Evolutionary conservation across 1,139 yeast species (phyloP).

Genomic region (Candida sp.): DNA sequence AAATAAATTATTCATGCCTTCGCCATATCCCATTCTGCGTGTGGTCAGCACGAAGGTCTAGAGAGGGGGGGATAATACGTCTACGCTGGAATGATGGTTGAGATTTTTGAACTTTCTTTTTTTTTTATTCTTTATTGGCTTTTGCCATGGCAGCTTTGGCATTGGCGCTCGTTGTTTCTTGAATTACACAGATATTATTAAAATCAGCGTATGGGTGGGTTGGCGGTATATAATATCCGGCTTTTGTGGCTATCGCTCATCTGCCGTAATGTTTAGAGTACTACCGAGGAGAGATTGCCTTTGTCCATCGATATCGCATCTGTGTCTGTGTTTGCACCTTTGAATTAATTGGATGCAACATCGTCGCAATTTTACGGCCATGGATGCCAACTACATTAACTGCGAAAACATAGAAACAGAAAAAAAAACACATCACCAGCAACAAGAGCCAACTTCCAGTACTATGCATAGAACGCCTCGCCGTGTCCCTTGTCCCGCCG

Average conservation of each 20-base stretch:
- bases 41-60: not conserved
- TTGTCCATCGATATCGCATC: too few species aligned
- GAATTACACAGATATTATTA: not conserved
- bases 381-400: not conserved
- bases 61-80: not conserved
- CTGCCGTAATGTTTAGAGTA: too few species aligned
- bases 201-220: not conserved
- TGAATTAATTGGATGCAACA: not conserved
- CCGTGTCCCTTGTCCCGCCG: too few species aligned
- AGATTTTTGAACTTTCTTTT: not conserved
- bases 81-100: not conserved
- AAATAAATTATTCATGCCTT: not conserved
- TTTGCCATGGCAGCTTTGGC: not conserved
- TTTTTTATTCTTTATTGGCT: not conserved
- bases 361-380: slow-evolving; percentile 3
- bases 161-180: not conserved
- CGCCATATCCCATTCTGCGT: not conserved
- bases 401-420: not conserved
- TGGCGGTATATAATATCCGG: not conserved
- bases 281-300: too few species aligned
- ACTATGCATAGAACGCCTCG: too few species aligned
- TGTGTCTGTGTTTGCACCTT: too few species aligned
- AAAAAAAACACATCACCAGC: not conserved
- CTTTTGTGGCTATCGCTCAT: not conserved
- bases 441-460: too few species aligned